A percentile compares a stretch with the other conserved stretches of the same genome.
These are phyloP conservation scores for Umbilicaria muhlenbergii DNA, from an alignment of 495 filamentous ascomycete species.

Conservation along the genomic window DNA sequence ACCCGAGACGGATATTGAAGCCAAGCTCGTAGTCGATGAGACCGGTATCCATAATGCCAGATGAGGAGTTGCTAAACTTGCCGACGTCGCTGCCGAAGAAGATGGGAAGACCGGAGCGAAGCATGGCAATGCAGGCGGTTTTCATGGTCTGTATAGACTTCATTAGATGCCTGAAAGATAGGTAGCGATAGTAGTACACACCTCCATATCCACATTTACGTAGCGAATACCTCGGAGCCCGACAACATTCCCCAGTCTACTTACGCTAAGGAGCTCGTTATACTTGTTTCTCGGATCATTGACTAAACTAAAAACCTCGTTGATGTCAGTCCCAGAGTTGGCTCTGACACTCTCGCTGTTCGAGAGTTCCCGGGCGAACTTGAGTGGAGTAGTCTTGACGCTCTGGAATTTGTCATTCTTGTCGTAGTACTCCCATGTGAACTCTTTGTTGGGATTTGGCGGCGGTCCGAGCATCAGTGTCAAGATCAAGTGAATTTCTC, in stretches of 20 bases:
- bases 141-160: constrained; percentile 37
- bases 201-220: constrained; percentile 61
- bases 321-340: constrained; percentile 33
- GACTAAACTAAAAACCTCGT: constrained; percentile 58
- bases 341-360: constrained; percentile 29
- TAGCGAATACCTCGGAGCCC: constrained; percentile 58
- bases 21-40: constrained; percentile 63
- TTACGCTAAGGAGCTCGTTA: constrained; percentile 53
- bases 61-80: constrained; percentile 47
- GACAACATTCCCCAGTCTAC: constrained; percentile 62
- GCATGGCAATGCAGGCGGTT: constrained; percentile 55
- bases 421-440: constrained; percentile 67
- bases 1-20: constrained; percentile 53
- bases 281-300: constrained; percentile 71
- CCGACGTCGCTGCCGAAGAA: constrained; percentile 87
- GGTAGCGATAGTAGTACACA: constrained; percentile 7
- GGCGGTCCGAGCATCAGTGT: constrained; percentile 67
- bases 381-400: constrained; percentile 43
- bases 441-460: constrained; percentile 45
- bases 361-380: constrained; percentile 43
- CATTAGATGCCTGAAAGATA: background rate
- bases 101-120: constrained; percentile 56
- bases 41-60: constrained; percentile 63
- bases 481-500: constrained; percentile 62
- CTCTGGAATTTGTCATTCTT: constrained; percentile 42